A percentile compares a stretch with the other conserved stretches of the same genome.
These are phyloP conservation scores for Termitomyces sp. DNA, from an alignment of 768 basidiomycete species.

Conservation along the genomic window DNA sequence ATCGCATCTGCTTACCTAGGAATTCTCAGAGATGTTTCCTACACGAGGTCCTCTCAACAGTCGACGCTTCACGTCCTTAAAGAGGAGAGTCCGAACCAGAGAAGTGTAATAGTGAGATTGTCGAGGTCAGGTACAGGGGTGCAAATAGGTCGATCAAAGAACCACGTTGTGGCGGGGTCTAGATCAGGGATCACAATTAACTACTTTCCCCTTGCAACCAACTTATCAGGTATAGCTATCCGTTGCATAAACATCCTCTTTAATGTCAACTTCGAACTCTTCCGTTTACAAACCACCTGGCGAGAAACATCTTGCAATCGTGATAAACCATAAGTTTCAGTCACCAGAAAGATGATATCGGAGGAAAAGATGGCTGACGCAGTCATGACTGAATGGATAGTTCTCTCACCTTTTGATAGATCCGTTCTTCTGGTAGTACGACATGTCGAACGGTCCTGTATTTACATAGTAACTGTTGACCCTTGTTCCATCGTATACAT, in stretches of 20 bases:
- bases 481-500: conserved; percentile 4
- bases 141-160: conserved; percentile 4
- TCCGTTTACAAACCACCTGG: not conserved
- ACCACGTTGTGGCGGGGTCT: conserved; percentile 8
- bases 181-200: conserved; percentile 2
- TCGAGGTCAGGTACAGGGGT: conserved; percentile 13
- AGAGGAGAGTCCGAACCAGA: conserved; percentile 9
- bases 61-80: conserved; percentile 5
- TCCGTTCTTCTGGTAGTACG: conserved; percentile 4
- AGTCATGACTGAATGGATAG: not conserved
- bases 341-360: not conserved
- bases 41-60: conserved; percentile 7
- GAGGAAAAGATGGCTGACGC: not conserved
- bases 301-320: not conserved
- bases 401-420: not conserved
- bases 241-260: not conserved
- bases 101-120: conserved; percentile 1
- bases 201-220: not conserved
- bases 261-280: not conserved
- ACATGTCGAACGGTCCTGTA: not conserved
- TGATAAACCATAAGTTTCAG: not conserved
- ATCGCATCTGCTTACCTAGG: conserved; percentile 14
- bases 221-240: not conserved
- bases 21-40: conserved; percentile 6
- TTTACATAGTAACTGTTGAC: not conserved